Percentiles rank a stretch among this genome's conserved stretches.
phyloP scores from a whole-genome alignment of 2,329 filamentous ascomycete genomes.

The Colletotrichum sansevieriae region DNA sequence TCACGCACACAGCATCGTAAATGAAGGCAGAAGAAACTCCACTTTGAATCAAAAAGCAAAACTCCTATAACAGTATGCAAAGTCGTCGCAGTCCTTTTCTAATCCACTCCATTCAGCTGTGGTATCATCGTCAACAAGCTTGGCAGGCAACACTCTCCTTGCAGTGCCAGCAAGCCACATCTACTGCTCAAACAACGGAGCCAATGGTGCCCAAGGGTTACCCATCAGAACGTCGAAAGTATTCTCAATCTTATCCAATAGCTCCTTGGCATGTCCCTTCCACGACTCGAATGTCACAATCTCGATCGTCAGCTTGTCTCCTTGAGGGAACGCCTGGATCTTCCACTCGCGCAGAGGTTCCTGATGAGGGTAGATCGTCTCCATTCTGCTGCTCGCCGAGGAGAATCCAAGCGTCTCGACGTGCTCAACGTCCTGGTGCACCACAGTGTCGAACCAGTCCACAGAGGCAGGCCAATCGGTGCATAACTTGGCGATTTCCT shows the following conservation, averaged over 20 bases:
- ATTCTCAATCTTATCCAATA: constrained; percentile 64
- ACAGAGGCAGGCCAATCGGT: constrained; percentile 57
- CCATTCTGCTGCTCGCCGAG: constrained; percentile 57
- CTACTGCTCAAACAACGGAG: constrained; percentile 47
- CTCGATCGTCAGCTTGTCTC: constrained; percentile 66
- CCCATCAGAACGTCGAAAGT: constrained; percentile 56
- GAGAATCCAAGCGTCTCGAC: constrained; percentile 66
- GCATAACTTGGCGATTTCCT: constrained; percentile 64
- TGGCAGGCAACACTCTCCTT: background rate
- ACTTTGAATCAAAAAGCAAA: background rate
- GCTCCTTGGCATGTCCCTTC: constrained; percentile 61
- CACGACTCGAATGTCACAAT: constrained; percentile 71
- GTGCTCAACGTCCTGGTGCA: constrained; percentile 72
- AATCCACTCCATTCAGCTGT: background rate
- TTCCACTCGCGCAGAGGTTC: constrained; percentile 70
- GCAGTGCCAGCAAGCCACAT: background rate
- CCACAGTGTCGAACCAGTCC: constrained; percentile 67
- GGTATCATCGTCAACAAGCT: constrained; percentile 6
- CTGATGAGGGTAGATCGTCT: constrained; percentile 70
- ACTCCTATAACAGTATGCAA: constrained; percentile 22
- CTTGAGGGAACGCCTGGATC: constrained; percentile 70
- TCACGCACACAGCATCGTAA: no score
- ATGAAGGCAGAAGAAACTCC: no score
- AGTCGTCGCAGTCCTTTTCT: constrained; percentile 7
- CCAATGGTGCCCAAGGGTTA: constrained; percentile 49